These are phyloP conservation scores for Violaceomyces palustris DNA, from an alignment of 1,284 basidiomycete species.

Conservation along the genomic window DNA sequence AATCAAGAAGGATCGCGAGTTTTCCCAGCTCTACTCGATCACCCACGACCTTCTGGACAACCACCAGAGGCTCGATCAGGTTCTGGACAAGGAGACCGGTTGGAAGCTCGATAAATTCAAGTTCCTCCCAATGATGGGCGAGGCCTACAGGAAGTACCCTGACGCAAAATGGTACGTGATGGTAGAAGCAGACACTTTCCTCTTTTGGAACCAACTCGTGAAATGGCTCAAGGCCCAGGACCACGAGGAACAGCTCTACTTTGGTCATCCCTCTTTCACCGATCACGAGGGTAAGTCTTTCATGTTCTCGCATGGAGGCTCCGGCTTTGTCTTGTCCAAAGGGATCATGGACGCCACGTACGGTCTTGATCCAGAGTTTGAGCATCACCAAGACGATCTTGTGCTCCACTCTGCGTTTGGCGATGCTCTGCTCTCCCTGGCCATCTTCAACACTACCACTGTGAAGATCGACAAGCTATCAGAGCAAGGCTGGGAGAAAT, in stretches of 20 bases:
- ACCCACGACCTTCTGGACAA: not conserved
- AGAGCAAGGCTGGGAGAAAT: conserved; percentile 6
- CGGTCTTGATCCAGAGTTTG: conserved; percentile 11
- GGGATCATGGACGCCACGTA: conserved; percentile 13
- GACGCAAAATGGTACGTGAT: conserved; percentile 25
- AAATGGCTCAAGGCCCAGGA: conserved; percentile 11
- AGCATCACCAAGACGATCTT: conserved; percentile 10
- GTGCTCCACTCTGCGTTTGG: conserved; percentile 16
- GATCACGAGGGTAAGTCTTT: conserved; percentile 13
- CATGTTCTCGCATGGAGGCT: conserved; percentile 24
- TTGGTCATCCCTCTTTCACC: conserved; percentile 17
- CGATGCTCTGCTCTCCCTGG: conserved; percentile 26
- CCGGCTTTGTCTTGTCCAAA: conserved; percentile 14
- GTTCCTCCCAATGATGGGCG: conserved; percentile 24
- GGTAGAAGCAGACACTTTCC: conserved; percentile 37
- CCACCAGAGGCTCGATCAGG: conserved; percentile 9
- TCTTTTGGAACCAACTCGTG: conserved; percentile 21
- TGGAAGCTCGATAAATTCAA: conserved; percentile 38
- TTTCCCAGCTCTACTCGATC: conserved; percentile 3
- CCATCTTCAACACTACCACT: conserved; percentile 10
- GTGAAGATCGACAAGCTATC: conserved; percentile 3
- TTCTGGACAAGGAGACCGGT: conserved; percentile 8
- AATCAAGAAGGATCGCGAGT: conserved; percentile 5
- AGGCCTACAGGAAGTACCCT: conserved; percentile 14
- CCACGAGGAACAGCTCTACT: conserved; percentile 2